These are phyloP conservation scores for Ilex asprella DNA, from an alignment of 257 asterid species.

Conservation along the genomic window DNA sequence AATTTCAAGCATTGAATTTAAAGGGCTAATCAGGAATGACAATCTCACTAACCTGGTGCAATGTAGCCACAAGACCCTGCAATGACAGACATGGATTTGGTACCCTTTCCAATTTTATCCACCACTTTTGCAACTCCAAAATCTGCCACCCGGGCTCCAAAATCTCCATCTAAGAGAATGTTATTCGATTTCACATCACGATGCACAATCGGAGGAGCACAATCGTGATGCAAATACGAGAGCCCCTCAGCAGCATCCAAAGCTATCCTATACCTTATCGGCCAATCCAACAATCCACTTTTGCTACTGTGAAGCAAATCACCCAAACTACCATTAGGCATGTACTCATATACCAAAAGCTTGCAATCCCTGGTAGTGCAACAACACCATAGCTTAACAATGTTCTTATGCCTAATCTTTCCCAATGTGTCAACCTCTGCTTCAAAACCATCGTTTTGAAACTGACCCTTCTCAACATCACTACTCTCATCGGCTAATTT, in stretches of 20 bases:
- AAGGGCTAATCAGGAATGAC: background rate
- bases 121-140: constrained; percentile 89
- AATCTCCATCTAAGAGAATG: constrained; percentile 68
- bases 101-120: constrained; percentile 54
- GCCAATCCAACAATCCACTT: constrained; percentile 78
- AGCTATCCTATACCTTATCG: constrained; percentile 71
- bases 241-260: constrained; percentile 94
- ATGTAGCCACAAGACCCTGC: constrained; percentile 99
- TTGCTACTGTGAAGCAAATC: constrained; percentile 86
- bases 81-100: constrained; percentile 80
- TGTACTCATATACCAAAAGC: constrained; percentile 88
- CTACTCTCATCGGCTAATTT: constrained; percentile 41
- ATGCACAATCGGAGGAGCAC: constrained; percentile 80
- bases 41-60: constrained; percentile 69
- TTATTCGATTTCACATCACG: constrained; percentile 89
- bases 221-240: constrained; percentile 87
- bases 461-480: constrained; percentile 59
- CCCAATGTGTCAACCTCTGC: constrained; percentile 90
- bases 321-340: constrained; percentile 93
- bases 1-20: background rate
- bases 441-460: constrained; percentile 47
- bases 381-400: constrained; percentile 88
- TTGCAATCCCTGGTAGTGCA: constrained; percentile 70
- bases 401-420: constrained; percentile 87
- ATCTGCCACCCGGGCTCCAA: constrained; percentile 91